Base-by-base conservation (phyloP, 2,329 filamentous ascomycete genomes). In the Blastomyces percursus region DNA sequence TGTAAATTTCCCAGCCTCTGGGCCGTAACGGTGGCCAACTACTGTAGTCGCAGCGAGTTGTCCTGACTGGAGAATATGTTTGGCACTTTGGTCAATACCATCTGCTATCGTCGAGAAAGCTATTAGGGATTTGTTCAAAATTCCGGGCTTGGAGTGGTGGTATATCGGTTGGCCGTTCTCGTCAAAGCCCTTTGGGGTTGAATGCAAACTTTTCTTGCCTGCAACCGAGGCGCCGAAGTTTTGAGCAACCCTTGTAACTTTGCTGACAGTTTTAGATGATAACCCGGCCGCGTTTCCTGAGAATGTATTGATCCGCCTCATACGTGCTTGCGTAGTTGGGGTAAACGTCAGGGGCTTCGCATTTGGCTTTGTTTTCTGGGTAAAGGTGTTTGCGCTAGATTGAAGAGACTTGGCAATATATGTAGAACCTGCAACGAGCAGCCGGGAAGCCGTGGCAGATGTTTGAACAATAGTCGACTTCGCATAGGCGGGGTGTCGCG, bases 41-140 rank as follows among this genome's bases (percentile, higher is more conserved):
- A 96, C 87, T 0, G 87, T 90, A 44, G 86, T 91, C 30, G 93
- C 88, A n/a, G 93, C 91, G 1, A 82, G 81, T 3, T 90, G 88
- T 2, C 88, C 85, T 11, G 87, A 86, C 4, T 83, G 84, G 38
- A 99, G 81, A 38, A 99, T 79, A 65, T 85, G 89, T 61, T 88
- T 87, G 1, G 91, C 89, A 1, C 90, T 89, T 68, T 96, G 88
- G 68, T 96, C 92, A 63, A 97, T 89, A 46, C 94, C 94, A 70
- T 99, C 94, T 30, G 91, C 90, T 54, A 99, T 85, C 0, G 94
- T 99, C 48, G 89, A 91, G 74, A 97, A 97, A 0, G 94, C 94
- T 79, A 99, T 97, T 79, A 99, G 80, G 66, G 87, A 91, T 81
- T 96, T 96, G 78, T 99, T 99, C 67, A 99, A 78, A 38, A 99